Evolutionary conservation across 257 asterid species (phyloP).

Genomic region (Solanum corneliomulleri): DNA sequence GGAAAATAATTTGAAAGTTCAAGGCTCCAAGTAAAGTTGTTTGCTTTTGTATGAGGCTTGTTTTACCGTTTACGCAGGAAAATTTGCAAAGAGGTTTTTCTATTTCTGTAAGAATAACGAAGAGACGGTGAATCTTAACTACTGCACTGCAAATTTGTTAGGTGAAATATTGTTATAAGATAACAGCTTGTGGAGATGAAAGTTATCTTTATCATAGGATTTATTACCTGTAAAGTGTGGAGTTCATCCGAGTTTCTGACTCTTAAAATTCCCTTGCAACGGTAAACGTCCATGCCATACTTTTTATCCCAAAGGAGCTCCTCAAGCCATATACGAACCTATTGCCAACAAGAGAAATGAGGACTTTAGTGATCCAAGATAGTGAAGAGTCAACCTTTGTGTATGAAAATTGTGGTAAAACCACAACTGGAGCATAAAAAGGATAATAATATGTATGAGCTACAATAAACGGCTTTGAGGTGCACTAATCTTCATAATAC

Average conservation of each 20-base stretch:
- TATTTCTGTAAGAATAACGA: background rate
- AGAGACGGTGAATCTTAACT: background rate
- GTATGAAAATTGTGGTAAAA: background rate
- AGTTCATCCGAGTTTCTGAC: constrained; percentile 57
- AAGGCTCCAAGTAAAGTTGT: background rate
- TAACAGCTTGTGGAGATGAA: background rate
- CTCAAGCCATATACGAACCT: constrained; percentile 78
- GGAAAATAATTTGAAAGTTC: background rate
- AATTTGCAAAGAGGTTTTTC: background rate
- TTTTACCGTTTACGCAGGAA: background rate
- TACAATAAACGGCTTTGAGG: background rate
- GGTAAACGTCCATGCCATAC: constrained; percentile 83
- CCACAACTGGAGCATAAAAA: background rate
- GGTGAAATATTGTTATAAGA: background rate
- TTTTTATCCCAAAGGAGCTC: constrained; percentile 92
- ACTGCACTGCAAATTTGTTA: background rate
- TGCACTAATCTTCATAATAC: background rate
- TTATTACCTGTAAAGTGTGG: constrained; percentile 65
- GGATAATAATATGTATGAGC: background rate
- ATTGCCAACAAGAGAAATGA: background rate
- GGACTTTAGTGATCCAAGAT: background rate
- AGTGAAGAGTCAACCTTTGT: background rate
- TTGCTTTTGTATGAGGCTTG: background rate
- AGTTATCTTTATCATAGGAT: background rate
- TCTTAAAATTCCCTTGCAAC: constrained; percentile 82